Evolutionary conservation across 108 stramenopile species (phyloP), one percentile per base, ranked within the genome.

Genomic region (Skeletonema costatum): DNA sequence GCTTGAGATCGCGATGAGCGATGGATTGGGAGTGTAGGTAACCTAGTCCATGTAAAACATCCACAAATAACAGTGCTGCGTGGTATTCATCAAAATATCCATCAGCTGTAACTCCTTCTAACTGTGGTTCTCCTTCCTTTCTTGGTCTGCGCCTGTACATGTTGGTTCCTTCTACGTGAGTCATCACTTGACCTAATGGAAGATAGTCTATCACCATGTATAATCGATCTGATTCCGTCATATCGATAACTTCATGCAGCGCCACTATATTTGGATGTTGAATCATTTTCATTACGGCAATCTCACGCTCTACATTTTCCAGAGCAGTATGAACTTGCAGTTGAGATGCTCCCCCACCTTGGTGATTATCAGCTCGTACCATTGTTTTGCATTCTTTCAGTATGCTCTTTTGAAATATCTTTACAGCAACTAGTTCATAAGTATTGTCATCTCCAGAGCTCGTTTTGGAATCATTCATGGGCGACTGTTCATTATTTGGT

Each of bases 121-220:
- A 12, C 50, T 66, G 16, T 33, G 42, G 41, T 70, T 76, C 42
- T n/a, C 66, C 64, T 53, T 71, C 44, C 46, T 32, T 77, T 42
- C 60, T 44, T 14, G 72, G 62, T 30, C 82, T 71, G 64, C 80
- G 63, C 17, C 82, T 76, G 71, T 90, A 92, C 16, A 73, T 86
- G 13, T 79, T 83, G 29, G 73, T 71, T 32, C 87, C 86, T 31
- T 68, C 60, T 32, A 90, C 80, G 64, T 85, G 87, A 3, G 85
- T 92, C 71, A 96, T 73, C 58, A 96, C 90, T 79, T 93, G 91
- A 9, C 95, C 95, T n/a, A 87, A 70, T n/a, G 86, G 88, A 68
- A 92, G 83, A 82, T 91, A 92, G 60, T 96, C 95, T 21, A 96
- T 53, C 16, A 93, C 90, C 88, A 96, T 87, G 83, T 90, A 93